Conservation (phyloP, 768 basidiomycete species). For the Naganishia randhawae region DNA sequence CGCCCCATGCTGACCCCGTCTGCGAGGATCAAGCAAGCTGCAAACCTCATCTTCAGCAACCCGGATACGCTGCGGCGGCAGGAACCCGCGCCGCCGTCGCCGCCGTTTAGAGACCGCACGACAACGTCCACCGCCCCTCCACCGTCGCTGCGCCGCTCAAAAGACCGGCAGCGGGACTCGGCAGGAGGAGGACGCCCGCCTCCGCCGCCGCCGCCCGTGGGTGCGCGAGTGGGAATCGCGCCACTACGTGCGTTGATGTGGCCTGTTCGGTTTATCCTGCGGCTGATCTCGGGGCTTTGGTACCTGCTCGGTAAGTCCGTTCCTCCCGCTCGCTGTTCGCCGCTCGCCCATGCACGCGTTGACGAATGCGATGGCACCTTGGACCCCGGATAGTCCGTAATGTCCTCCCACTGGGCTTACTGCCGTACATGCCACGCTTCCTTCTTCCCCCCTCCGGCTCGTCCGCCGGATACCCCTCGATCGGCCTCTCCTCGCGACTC, state of each 20-base stretch:
- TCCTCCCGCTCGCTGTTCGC: background rate
- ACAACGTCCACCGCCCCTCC: background rate
- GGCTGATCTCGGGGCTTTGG: slow-evolving; percentile 41
- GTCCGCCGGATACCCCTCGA: background rate
- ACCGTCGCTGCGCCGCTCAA: too few species aligned
- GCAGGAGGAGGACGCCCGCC: background rate
- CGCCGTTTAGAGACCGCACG: background rate
- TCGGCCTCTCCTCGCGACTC: background rate
- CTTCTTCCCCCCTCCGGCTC: slow-evolving; percentile 36
- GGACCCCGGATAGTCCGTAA: slow-evolving; percentile 39
- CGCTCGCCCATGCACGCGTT: background rate
- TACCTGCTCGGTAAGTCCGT: slow-evolving; percentile 44
- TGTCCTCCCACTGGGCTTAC: slow-evolving; percentile 43
- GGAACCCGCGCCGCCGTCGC: background rate
- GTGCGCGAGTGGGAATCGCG: slow-evolving; percentile 33
- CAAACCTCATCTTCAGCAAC: slow-evolving; percentile 43
- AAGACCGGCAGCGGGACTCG: background rate
- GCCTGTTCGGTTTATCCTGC: slow-evolving; percentile 36
- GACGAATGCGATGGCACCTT: too few species aligned
- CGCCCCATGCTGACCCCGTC: background rate
- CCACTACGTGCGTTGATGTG: slow-evolving; percentile 34
- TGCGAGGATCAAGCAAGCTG: slow-evolving; percentile 34
- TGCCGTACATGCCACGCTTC: slow-evolving; percentile 43
- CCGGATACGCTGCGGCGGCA: slow-evolving; percentile 8
- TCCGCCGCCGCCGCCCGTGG: slow-evolving; percentile 17